Base-by-base conservation (phyloP, 345 rosid species). In the Boechera retrofracta region DNA sequence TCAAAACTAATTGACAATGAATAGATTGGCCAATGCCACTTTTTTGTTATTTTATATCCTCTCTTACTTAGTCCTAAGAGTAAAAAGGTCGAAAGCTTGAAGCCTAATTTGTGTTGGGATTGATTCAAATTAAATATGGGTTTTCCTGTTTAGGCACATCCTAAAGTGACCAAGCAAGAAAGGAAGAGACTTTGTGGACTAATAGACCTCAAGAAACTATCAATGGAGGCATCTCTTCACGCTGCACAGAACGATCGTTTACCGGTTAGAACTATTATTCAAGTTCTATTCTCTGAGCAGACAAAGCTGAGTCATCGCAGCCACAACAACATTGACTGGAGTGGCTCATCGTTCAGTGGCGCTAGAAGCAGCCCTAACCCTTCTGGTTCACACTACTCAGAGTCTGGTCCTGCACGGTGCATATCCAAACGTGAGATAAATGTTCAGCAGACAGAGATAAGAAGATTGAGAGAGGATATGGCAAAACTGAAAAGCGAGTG, bases 171-270 rank as follows among this genome's bases (percentile, higher is more conserved):
- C 7, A 94, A 94, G 90, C 89, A 83, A 74, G 97, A 90, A 39
- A 89, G 91, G 70, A 94, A 89, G 74, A 64, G 12, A 32, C 84
- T 94, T 3, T 90, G 97, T 69, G 79, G 85, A 44, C 78, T 92
- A 62, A 86, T 94, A 45, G 98, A 92, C 51, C 80, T 84, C 80
- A 82, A 85, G 29, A 94, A 89, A 64, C 87, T 94, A 66, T 81
- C 98, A 5, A 81, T 81, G 0, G 97, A 94, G 63, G 98, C 97
- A 49, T 88, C 98, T 33, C 64, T 82, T 48, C 98, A 92, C 15
- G 98, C 93, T 0, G 89, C 92, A 1, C 95, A 88, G 56, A 94
- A 94, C 28, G 90, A 94, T 75, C 87, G 98, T 32, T 79, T 94
- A 70, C 97, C 98, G 0, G 90, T 91, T 32, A 86, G 98, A 21